Evolutionary conservation across 2,329 filamentous ascomycete genomes (phyloP).

Genomic region (Alternaria dauci): DNA sequence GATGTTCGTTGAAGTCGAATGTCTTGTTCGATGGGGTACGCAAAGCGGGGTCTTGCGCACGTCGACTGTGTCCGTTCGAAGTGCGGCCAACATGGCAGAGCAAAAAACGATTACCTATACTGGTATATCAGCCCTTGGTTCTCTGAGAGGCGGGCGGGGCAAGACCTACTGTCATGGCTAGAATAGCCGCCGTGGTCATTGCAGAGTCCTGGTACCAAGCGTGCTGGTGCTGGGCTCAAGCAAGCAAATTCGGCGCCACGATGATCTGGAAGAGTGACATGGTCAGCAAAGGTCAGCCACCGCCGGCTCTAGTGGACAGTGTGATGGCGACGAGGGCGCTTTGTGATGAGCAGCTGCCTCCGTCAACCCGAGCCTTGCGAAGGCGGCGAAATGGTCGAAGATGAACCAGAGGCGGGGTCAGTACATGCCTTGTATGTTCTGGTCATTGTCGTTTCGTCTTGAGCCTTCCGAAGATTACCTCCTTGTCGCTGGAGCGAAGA

Average conservation of each 20-base stretch:
- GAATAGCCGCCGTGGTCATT: too few species aligned
- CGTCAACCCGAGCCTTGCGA: neutral
- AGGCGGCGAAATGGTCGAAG: neutral
- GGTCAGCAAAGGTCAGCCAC: neutral
- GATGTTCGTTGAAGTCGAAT: neutral
- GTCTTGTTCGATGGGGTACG: neutral
- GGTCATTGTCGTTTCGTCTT: neutral
- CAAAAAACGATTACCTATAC: neutral
- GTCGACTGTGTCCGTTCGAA: neutral
- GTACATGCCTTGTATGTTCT: neutral
- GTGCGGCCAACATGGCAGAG: neutral
- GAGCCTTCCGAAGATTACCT: neutral
- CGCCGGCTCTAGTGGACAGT: neutral
- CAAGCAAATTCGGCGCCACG: neutral
- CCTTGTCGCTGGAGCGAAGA: neutral
- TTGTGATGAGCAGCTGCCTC: neutral
- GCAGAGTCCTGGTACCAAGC: neutral
- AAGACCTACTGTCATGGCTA: neutral
- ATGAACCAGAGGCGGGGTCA: neutral
- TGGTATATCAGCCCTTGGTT: neutral
- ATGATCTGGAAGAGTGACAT: neutral
- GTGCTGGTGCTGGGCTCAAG: neutral
- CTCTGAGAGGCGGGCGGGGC: neutral
- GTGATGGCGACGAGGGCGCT: neutral
- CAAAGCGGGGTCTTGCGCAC: neutral